Percentiles rank a stretch among this genome's conserved stretches.
These are phyloP conservation scores for Odontarrhena argentea DNA, from an alignment of 345 rosid species.

Conservation along the genomic window DNA sequence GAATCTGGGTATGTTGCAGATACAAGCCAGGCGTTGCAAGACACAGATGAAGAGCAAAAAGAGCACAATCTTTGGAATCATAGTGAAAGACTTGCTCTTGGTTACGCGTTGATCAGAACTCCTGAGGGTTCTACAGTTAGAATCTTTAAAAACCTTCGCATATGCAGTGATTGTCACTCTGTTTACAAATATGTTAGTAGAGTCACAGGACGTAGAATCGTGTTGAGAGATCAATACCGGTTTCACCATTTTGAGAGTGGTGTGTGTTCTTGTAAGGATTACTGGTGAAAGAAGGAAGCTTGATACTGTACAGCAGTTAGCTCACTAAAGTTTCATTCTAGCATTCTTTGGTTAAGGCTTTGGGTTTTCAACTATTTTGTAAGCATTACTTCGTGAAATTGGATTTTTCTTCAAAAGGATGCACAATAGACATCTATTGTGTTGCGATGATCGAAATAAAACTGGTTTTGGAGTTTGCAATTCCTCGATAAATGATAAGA, in stretches of 20 bases:
- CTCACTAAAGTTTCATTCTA: conserved; percentile 9
- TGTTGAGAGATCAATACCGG: conserved; percentile 72
- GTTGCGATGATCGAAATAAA: not conserved
- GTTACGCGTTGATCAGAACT: conserved; percentile 60
- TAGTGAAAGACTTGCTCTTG: conserved; percentile 90
- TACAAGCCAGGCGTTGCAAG: conserved; percentile 78
- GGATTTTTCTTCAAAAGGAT: not conserved
- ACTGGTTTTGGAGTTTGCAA: not conserved
- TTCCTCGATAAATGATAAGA: not conserved
- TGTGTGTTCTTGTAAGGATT: conserved; percentile 75
- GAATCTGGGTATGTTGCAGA: conserved; percentile 84
- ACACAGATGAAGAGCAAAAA: conserved; percentile 90
- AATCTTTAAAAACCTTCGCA: conserved; percentile 85
- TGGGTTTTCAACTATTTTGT: conserved; percentile 1
- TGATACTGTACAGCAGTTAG: conserved; percentile 8
- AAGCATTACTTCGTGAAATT: not conserved
- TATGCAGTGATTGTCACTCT: conserved; percentile 80
- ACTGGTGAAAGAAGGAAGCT: conserved; percentile 56
- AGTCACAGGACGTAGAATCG: conserved; percentile 51
- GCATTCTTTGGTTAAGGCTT: conserved; percentile 21
- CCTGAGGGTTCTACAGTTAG: conserved; percentile 62
- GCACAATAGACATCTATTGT: not conserved
- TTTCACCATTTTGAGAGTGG: conserved; percentile 86
- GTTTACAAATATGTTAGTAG: conserved; percentile 75
- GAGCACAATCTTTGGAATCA: conserved; percentile 90